These are phyloP conservation scores for Pyrenochaeta sp. DNA, from an alignment of 2,329 filamentous ascomycete species.

Conservation along the genomic window DNA sequence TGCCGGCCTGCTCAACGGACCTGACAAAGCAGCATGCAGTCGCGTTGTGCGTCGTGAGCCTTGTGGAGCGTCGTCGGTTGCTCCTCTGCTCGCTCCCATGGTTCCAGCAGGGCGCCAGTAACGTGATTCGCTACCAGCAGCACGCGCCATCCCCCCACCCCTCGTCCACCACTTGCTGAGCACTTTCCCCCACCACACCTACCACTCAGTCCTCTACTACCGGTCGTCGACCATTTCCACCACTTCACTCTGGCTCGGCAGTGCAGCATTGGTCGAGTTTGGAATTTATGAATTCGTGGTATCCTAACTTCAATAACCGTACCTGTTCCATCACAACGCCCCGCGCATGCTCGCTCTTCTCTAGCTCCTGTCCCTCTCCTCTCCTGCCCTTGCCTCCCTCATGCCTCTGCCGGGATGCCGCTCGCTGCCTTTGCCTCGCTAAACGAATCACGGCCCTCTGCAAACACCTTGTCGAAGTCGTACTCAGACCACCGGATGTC, in stretches of 20 bases:
- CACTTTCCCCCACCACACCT: no score
- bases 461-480: slow-evolving; percentile 65
- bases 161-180: no score
- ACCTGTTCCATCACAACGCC: no score
- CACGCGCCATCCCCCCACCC: no score
- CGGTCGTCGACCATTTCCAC: no score
- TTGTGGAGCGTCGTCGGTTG: no score
- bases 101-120: no score
- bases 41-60: no score
- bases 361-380: not conserved
- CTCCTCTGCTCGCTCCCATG: not conserved
- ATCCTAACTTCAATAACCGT: slow-evolving; percentile 3
- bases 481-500: slow-evolving; percentile 65
- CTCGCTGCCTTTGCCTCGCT: slow-evolving; percentile 54
- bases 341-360: not conserved
- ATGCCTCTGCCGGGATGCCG: slow-evolving; percentile 42
- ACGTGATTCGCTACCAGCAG: no score
- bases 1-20: not conserved
- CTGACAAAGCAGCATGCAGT: no score
- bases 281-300: slow-evolving; percentile 14
- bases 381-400: not conserved
- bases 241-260: no score
- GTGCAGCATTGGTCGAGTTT: not conserved
- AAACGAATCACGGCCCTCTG: slow-evolving; percentile 56
- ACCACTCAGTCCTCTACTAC: no score